phyloP scores from a whole-genome alignment of 148 eudicot genomes.

The Arctostaphylos glauca region DNA sequence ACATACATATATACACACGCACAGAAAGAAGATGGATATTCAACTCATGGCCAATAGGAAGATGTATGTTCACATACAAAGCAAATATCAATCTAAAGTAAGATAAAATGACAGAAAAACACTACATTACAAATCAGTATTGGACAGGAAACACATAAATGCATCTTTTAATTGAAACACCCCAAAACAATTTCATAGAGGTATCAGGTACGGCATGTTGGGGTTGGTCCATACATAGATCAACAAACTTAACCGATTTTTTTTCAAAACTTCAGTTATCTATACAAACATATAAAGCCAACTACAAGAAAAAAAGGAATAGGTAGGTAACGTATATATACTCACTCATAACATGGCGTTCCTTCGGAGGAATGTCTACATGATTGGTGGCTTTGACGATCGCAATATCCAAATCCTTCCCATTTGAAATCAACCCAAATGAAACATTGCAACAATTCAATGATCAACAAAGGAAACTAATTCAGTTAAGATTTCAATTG shows the following conservation, averaged over 20 bases:
- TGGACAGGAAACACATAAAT: not conserved
- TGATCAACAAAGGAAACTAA: not conserved
- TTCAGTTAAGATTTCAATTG: not conserved
- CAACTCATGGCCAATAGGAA: not conserved
- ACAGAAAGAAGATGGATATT: not conserved
- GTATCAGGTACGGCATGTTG: not conserved
- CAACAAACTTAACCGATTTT: not conserved
- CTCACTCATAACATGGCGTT: slow-evolving; percentile 90
- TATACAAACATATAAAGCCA: not conserved
- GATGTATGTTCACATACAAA: not conserved
- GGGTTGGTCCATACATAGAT: not conserved
- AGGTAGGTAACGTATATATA: not conserved
- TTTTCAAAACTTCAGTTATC: not conserved
- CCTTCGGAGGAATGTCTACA: slow-evolving; percentile 86
- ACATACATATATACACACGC: not conserved
- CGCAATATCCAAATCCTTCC: slow-evolving; percentile 90
- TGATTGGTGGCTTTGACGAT: slow-evolving; percentile 97
- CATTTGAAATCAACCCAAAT: slow-evolving; percentile 3
- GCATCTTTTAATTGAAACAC: not conserved
- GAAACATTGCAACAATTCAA: slow-evolving; percentile 5
- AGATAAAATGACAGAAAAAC: not conserved
- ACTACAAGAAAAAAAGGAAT: not conserved
- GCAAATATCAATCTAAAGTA: not conserved
- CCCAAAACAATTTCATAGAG: not conserved
- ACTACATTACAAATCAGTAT: not conserved